Evolutionary conservation across 805 yeast species (phyloP).

Genomic region (Candida oleophila): DNA sequence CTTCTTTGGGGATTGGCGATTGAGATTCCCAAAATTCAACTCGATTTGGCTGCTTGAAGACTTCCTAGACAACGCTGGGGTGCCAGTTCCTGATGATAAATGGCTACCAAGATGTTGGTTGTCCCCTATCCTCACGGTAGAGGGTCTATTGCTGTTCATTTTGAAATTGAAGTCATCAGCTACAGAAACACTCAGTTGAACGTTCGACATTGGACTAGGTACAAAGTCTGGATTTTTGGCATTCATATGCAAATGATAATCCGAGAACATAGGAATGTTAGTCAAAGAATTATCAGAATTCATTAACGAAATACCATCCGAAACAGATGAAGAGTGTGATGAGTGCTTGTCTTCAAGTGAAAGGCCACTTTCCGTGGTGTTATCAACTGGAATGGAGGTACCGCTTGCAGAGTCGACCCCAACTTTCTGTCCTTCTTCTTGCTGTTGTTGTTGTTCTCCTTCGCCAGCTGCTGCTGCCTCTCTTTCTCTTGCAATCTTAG

Average conservation of each 20-base stretch:
- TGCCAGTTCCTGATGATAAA: constrained; percentile 8
- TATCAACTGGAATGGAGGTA: constrained; percentile 11
- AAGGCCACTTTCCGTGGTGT: constrained; percentile 18
- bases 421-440: not conserved
- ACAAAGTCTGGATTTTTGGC: constrained; percentile 21
- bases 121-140: not conserved
- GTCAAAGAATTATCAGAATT: constrained; percentile 61
- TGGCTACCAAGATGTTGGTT: constrained; percentile 8
- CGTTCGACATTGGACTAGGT: constrained; percentile 22
- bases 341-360: constrained; percentile 15
- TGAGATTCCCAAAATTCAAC: constrained; percentile 26
- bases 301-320: constrained; percentile 62
- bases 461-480: constrained; percentile 5
- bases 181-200: constrained; percentile 30
- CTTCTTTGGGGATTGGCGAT: constrained; percentile 5
- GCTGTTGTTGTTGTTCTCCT: not conserved
- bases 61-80: constrained; percentile 17
- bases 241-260: constrained; percentile 41
- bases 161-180: constrained; percentile 29
- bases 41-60: constrained; percentile 27
- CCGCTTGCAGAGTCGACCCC: constrained; percentile 2
- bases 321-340: constrained; percentile 41
- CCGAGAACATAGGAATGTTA: constrained; percentile 63
- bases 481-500: constrained; percentile 9
- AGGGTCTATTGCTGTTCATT: not conserved